phyloP scores from a whole-genome alignment of 805 yeast species.

The Cyberlindnera euphorbiiphila region DNA sequence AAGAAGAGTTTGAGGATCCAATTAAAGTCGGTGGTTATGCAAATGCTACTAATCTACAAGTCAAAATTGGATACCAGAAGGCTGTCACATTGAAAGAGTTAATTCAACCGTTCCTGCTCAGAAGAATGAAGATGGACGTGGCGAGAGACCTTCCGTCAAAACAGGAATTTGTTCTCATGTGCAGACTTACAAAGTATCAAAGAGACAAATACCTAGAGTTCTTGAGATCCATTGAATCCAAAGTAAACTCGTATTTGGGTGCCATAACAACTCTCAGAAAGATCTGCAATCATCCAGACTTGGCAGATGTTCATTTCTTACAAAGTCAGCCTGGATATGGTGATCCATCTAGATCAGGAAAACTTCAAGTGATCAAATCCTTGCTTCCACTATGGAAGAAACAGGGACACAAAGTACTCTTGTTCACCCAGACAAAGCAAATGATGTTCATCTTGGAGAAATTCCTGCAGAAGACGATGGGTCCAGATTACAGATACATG shows the following conservation, averaged over 20 bases:
- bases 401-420: constrained; percentile 72
- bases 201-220: constrained; percentile 70
- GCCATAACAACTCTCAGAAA: constrained; percentile 90
- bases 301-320: constrained; percentile 46
- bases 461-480: constrained; percentile 44
- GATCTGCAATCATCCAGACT: constrained; percentile 95
- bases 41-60: constrained; percentile 92
- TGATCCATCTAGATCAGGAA: constrained; percentile 68
- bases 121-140: constrained; percentile 89
- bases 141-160: constrained; percentile 93
- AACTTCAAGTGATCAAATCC: constrained; percentile 82
- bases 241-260: constrained; percentile 72
- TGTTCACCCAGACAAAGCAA: constrained; percentile 92
- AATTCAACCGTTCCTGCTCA: constrained; percentile 81
- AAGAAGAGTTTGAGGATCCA: constrained; percentile 86
- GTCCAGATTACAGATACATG: constrained; percentile 45
- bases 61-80: constrained; percentile 93
- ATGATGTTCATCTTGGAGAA: constrained; percentile 85
- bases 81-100: constrained; percentile 86
- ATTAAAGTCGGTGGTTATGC: constrained; percentile 98
- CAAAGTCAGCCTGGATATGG: constrained; percentile 41
- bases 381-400: constrained; percentile 70
- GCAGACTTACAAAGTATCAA: constrained; percentile 76
- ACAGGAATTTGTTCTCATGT: constrained; percentile 90
- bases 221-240: constrained; percentile 71